Conservation (phyloP, 192 early-diverging fungal genomes). For the Backusella morwellensis region DNA sequence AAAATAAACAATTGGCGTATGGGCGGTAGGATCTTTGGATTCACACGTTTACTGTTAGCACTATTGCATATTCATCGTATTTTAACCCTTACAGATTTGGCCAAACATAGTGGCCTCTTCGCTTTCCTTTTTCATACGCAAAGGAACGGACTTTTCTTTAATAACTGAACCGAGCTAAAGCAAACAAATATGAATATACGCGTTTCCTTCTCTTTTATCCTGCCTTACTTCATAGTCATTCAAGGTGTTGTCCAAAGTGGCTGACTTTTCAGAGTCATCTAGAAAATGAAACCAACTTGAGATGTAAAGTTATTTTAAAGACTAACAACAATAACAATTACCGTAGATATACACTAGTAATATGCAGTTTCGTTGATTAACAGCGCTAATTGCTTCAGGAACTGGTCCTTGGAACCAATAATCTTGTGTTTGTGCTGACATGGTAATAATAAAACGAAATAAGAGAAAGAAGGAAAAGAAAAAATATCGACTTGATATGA, state of each 20-base stretch:
- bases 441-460: background rate
- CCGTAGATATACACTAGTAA: slow-evolving; percentile 33
- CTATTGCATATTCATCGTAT: background rate
- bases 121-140: slow-evolving; percentile 16
- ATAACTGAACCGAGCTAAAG: slow-evolving; percentile 9
- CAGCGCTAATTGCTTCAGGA: slow-evolving; percentile 17
- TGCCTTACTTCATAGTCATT: background rate
- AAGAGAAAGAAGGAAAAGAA: background rate
- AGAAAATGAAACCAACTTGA: background rate
- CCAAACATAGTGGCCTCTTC: slow-evolving; percentile 30
- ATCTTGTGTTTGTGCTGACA: background rate
- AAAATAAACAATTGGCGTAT: slow-evolving; percentile 27
- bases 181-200: background rate
- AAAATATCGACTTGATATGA: background rate
- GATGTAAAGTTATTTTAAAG: background rate
- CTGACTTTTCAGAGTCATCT: slow-evolving; percentile 22
- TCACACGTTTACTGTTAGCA: background rate
- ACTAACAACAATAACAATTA: background rate
- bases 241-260: background rate
- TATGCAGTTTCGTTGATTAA: slow-evolving; percentile 20
- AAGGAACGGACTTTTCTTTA: slow-evolving; percentile 7
- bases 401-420: slow-evolving; percentile 31
- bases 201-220: background rate
- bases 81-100: slow-evolving; percentile 27
- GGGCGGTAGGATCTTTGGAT: slow-evolving; percentile 15